These are phyloP conservation scores for Globisporangium takayamanum DNA, from an alignment of 352 stramenopile species.

Conservation along the genomic window DNA sequence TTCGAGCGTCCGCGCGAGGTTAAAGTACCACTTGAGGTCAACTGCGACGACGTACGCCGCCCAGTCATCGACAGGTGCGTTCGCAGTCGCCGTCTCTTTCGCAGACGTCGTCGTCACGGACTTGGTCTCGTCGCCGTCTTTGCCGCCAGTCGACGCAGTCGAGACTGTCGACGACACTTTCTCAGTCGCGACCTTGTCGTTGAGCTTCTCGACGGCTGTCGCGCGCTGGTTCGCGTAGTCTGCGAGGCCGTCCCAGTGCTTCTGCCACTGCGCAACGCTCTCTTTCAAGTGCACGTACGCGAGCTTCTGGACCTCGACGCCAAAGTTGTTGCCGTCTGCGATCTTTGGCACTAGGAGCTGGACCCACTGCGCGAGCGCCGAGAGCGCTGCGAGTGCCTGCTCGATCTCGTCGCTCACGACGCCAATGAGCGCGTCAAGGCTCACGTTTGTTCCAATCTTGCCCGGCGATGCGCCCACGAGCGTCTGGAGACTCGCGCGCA, in stretches of 20 bases:
- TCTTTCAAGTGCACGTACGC: constrained; percentile 66
- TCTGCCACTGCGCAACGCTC: constrained; percentile 57
- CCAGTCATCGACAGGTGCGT: constrained; percentile 39
- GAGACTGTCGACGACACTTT: constrained; percentile 49
- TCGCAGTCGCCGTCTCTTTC: constrained; percentile 37
- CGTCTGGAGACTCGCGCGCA: constrained; percentile 33
- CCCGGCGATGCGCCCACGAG: constrained; percentile 22
- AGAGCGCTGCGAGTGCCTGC: constrained; percentile 32
- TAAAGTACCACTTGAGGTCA: constrained; percentile 84
- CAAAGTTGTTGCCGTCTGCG: constrained; percentile 85
- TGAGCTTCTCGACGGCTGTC: constrained; percentile 64
- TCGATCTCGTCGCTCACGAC: constrained; percentile 54
- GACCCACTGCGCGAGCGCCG: constrained; percentile 67
- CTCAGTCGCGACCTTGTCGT: constrained; percentile 55
- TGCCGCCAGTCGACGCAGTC: constrained; percentile 50
- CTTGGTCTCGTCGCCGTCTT: constrained; percentile 73
- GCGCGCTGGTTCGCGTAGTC: constrained; percentile 69
- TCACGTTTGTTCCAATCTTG: constrained; percentile 30
- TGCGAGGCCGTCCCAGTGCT: constrained; percentile 62
- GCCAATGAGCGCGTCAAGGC: constrained; percentile 31
- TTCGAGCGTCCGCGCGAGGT: constrained; percentile 60
- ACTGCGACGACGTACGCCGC: constrained; percentile 63
- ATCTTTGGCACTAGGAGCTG: constrained; percentile 69
- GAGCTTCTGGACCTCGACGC: constrained; percentile 81
- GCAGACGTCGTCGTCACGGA: constrained; percentile 47